Conservation (phyloP, 2,329 filamentous ascomycete species). For the Ascochyta fabae region DNA sequence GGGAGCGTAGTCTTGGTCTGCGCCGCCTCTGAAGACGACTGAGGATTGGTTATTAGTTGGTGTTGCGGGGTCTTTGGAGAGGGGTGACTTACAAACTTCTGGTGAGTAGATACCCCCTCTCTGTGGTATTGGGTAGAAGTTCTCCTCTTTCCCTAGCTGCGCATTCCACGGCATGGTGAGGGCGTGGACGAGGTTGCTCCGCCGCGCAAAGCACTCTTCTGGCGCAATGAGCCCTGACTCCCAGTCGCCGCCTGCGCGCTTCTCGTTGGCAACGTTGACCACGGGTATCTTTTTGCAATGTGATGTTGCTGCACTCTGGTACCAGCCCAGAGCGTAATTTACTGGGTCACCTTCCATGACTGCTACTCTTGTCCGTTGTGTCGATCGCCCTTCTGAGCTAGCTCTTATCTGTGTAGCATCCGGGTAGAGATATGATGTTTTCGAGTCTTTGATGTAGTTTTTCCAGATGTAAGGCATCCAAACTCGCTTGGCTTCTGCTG, state of each 20-base stretch:
- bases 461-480: constrained; percentile 71
- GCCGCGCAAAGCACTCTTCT: constrained; percentile 75
- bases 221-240: constrained; percentile 69
- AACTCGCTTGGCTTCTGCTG: constrained; percentile 73
- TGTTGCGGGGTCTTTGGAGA: neutral
- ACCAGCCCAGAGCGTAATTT: constrained; percentile 66
- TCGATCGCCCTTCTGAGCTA: constrained; percentile 56
- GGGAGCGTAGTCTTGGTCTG: constrained; percentile 55
- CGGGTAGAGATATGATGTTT: constrained; percentile 65
- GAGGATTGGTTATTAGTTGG: neutral
- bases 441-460: constrained; percentile 61
- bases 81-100: constrained; percentile 62
- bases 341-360: constrained; percentile 55
- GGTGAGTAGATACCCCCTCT: constrained; percentile 74
- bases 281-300: constrained; percentile 62
- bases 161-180: constrained; percentile 65
- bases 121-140: constrained; percentile 74
- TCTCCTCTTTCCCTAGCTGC: constrained; percentile 42
- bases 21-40: constrained; percentile 74
- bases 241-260: constrained; percentile 80
- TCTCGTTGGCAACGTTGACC: constrained; percentile 78
- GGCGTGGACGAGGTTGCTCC: constrained; percentile 75
- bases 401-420: constrained; percentile 47
- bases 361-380: constrained; percentile 51
- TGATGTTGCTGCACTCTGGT: constrained; percentile 42